Base-by-base conservation (phyloP, 1,139 yeast genomes). In the Saccharomycopsis hybrid region DNA sequence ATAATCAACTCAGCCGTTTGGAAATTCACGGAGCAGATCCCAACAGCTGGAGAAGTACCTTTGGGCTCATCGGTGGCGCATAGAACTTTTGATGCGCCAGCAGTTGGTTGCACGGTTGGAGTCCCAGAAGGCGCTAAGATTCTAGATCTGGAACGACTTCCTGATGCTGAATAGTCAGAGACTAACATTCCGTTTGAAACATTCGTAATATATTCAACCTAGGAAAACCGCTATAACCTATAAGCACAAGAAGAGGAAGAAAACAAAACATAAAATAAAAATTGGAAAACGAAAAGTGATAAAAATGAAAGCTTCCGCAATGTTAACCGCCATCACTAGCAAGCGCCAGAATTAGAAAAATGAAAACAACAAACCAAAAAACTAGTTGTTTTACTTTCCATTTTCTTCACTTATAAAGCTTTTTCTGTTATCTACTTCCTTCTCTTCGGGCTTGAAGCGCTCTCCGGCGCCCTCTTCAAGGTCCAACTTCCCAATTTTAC, bases 11-110 rank as follows among this genome's bases (percentile, higher is more conserved):
- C 69, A 4, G 73, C 74, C 1, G 71, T 67, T 31, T 60, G 24
- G 62, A 8, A 65, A 49, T 67, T 62, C 5, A 71, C 49, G 42
- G 67, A 62, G 43, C 73, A 69, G 5, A 71, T 49, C 1, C 76
- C 76, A 4, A 72, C 65, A 39, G 18, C 32, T 3, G 43, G 46
- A 9, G 44, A 24, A 28, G 40, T 11, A 8, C 18, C 25, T 39
- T 18, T 41, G n/a, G 48, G 32, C 32, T 46, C 48, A 5, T 11
- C 7, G 8, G 40, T 39, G 37, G 40, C 24, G 13, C 47, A 44
- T 4, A 37, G 18, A 13, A 38, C 44, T 24, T 44, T 39, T n/a
- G n/a, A n/a, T n/a, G n/a, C n/a, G n/a, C n/a, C n/a, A n/a, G n/a
- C n/a, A n/a, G n/a, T n/a, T n/a, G n/a, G n/a, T n/a, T n/a, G n/a